Evolutionary conservation across 495 filamentous ascomycete genomes (phyloP), one percentile per base, ranked within the genome.

Genomic region (Aspergillus sclerotiicarbonarius): DNA sequence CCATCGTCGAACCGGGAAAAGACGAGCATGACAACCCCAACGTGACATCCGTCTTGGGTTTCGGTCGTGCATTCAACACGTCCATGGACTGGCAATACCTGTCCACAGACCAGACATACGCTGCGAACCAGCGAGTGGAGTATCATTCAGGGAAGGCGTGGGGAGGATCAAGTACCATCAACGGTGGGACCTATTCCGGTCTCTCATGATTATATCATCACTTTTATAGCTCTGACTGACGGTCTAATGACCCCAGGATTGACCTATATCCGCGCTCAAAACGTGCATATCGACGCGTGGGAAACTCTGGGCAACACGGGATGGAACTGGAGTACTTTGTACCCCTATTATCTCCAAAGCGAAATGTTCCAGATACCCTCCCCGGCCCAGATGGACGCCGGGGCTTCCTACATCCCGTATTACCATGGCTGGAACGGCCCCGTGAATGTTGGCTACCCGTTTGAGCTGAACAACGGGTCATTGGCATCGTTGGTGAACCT

Each of bases 261-360:
- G 76, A 73, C 78, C 10, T 81, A 82, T 37, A 69, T 72, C 32
- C 68, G 74, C 35, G 67, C 70, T 0, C 64, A 73, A 51, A 60
- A 54, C 4, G 72, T 58, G 16, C 71, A 68, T 63, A 73, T 74
- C 57, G 80, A 88, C 59, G 69, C 76, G 2, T 88, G 86, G 86
- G 73, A 78, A 55, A 63, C 62, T 4, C 65, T 87, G 4, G 85
- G 87, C 2, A 88, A 87, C 61, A 72, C 76, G 2, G 83, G 84
- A n/a, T 89, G 86, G 86, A 79, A 74, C 55, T 88, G 84, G 82
- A 56, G 76, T 0, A 79, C 63, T 33, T 65, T 89, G 20, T 62
- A 84, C 19, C 82, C 83, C 7, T 89, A 88, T 59, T 82, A 80
- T 37, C 73, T 76, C 50, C 80, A 79, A 63, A 73, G 71, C 21